Percentiles rank a stretch among this genome's conserved stretches.
Conservation (phyloP, 805 yeast species). For the Saturnispora saitoi region DNA sequence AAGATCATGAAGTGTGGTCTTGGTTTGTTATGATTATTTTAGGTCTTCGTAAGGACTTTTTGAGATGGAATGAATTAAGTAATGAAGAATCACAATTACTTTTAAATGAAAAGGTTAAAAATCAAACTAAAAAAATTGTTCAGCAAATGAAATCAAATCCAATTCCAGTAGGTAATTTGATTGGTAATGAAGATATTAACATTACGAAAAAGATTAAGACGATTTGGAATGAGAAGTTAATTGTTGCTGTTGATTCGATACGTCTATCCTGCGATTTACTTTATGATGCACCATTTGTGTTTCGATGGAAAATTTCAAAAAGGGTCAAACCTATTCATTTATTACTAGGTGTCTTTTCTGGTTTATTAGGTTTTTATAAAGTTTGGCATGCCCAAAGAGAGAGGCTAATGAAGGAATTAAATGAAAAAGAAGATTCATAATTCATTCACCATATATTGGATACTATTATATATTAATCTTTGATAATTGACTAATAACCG, state of each 20-base stretch:
- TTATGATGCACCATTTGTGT: conserved; percentile 41
- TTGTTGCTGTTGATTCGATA: conserved; percentile 33
- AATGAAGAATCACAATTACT: conserved; percentile 44
- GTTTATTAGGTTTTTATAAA: conserved; percentile 24
- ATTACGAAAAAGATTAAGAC: conserved; percentile 22
- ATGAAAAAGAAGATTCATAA: background rate
- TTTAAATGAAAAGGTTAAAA: conserved; percentile 55
- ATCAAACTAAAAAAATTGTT: conserved; percentile 34
- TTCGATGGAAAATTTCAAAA: conserved; percentile 27
- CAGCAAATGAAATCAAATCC: conserved; percentile 10
- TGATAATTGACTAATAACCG: too few species aligned
- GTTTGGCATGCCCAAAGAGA: conserved; percentile 23
- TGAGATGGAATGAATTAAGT: conserved; percentile 33
- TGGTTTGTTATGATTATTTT: conserved; percentile 63
- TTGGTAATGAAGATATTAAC: conserved; percentile 5
- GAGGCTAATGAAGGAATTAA: conserved; percentile 13
- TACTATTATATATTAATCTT: background rate
- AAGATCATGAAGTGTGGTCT: conserved; percentile 51
- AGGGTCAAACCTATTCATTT: conserved; percentile 22
- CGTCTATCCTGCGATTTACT: conserved; percentile 38
- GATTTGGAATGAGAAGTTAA: conserved; percentile 24
- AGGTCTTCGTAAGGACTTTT: conserved; percentile 44
- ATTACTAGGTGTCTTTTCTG: conserved; percentile 28
- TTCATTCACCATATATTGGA: background rate
- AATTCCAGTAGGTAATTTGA: conserved; percentile 10